Evolutionary conservation across 148 eudicot genomes (phyloP), one percentile per base, ranked within the genome.

Genomic region (Diospyros kaki): DNA sequence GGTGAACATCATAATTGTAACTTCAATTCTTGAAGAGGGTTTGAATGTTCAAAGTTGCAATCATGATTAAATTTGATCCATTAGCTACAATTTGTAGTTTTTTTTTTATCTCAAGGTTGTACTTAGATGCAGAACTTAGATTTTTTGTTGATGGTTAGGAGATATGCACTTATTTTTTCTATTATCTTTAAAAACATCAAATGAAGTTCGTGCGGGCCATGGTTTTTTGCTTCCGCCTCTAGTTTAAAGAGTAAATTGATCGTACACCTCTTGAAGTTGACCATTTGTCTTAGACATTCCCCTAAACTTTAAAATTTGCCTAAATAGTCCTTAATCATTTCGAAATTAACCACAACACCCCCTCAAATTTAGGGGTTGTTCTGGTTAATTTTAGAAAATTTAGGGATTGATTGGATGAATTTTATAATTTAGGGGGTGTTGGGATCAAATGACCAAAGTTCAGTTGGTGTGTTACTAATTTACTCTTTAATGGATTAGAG

Each of bases 1-100:
- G 99, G 91, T 89, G 45, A 83, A 96, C 54, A 88, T 96, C 62
- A 86, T 96, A 70, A 87, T 96, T 71, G 91, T 98, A 41, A 93
- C 99, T 58, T 89, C 97, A 9, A 80, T 96, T 74, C 97, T 96
- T 60, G 97, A 95, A 77, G 89, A 88, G 68, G 89, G 92, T 58
- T 67, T 88, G 64, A 89, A 88, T 71, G 88, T 88, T 59, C 92
- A 86, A 74, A 86, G 88, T 75, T 88, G 89, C 81, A 88, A 88
- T 78, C 79, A 84, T 68, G 92, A 79, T 89, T 43, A 84, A 90
- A 40, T 86, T 89, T 52, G 88, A 89, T 83, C 90, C 77, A 11
- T 86, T 90, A 9, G 72, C 83, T 40, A 95, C 90, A 46, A 83
- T 90, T 66, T 89, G 97, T 75, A 92, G 99, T 79, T 69, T 69